phyloP scores from a whole-genome alignment of 139 green algal genomes.

The Volvox africanus region DNA sequence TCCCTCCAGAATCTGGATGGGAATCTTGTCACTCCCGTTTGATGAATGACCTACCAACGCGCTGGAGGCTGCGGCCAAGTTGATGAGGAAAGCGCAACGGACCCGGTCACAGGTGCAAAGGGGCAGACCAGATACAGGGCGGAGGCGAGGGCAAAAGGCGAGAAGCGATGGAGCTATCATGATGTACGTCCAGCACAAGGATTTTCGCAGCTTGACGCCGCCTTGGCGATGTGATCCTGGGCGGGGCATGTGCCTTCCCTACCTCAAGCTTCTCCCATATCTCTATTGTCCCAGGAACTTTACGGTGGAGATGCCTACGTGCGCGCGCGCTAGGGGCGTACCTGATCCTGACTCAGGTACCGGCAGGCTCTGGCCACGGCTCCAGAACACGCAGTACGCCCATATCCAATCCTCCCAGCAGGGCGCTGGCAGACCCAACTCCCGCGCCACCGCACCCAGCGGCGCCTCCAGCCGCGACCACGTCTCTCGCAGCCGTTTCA shows the following conservation, averaged over 20 bases:
- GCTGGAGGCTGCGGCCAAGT: slow-evolving; percentile 19
- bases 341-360: slow-evolving; percentile 53
- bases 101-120: too few relatives aligned
- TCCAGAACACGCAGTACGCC: slow-evolving; percentile 75
- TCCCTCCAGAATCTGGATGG: slow-evolving; percentile 75
- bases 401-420: slow-evolving; percentile 80
- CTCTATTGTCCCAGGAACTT: too few relatives aligned
- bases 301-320: too few relatives aligned
- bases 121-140: too few relatives aligned
- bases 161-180: too few relatives aligned
- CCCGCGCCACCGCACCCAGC: slow-evolving; percentile 21
- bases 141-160: too few relatives aligned
- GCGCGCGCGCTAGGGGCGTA: not conserved
- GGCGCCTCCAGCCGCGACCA: slow-evolving; percentile 34
- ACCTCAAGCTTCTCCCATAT: too few relatives aligned
- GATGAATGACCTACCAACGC: slow-evolving; percentile 24
- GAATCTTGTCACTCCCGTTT: slow-evolving; percentile 12
- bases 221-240: too few relatives aligned
- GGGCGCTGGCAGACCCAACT: slow-evolving; percentile 43
- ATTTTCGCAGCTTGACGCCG: too few relatives aligned
- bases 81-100: too few relatives aligned
- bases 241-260: too few relatives aligned
- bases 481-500: slow-evolving; percentile 5
- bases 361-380: slow-evolving; percentile 64
- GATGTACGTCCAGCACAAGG: too few relatives aligned